Percentiles rank a stretch among this genome's conserved stretches.
Conservation (phyloP, 768 basidiomycete genomes). For the Mycena crocata region DNA sequence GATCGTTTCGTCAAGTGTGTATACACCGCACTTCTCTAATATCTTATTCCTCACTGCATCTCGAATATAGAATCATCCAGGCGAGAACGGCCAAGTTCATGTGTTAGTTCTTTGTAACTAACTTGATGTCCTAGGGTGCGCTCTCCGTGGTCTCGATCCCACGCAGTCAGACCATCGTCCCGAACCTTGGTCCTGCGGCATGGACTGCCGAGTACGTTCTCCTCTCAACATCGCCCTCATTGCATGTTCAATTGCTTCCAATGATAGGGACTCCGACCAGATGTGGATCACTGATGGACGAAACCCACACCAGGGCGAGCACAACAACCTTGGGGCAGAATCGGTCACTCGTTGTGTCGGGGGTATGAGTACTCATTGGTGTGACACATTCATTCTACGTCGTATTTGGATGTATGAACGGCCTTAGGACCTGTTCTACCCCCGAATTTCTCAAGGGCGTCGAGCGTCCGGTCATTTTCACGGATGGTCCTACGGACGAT, state of each 20-base stretch:
- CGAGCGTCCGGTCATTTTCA: conserved; percentile 8
- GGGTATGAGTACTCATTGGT: conserved; percentile 11
- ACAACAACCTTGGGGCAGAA: conserved; percentile 15
- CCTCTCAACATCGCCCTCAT: neutral
- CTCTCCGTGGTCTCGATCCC: conserved; percentile 16
- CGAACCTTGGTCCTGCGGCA: conserved; percentile 11
- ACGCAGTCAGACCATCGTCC: neutral
- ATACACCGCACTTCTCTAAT: neutral
- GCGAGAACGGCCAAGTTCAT: neutral
- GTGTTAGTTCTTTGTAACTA: neutral
- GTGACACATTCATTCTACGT: neutral
- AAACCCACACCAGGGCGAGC: neutral
- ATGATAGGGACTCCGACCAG: neutral
- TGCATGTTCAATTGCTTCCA: neutral
- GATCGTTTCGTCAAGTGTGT: conserved; percentile 40
- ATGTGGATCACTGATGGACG: conserved; percentile 4
- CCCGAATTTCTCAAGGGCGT: conserved; percentile 6
- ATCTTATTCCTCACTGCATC: neutral
- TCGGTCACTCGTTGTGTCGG: conserved; percentile 14
- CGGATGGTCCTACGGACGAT: neutral
- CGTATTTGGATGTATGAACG: neutral
- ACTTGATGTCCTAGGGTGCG: conserved; percentile 2
- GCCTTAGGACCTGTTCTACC: conserved; percentile 9
- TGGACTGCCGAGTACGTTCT: neutral
- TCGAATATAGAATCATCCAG: conserved; percentile 3